phyloP scores from a whole-genome alignment of 495 filamentous ascomycete genomes.

The Podospora didyma region DNA sequence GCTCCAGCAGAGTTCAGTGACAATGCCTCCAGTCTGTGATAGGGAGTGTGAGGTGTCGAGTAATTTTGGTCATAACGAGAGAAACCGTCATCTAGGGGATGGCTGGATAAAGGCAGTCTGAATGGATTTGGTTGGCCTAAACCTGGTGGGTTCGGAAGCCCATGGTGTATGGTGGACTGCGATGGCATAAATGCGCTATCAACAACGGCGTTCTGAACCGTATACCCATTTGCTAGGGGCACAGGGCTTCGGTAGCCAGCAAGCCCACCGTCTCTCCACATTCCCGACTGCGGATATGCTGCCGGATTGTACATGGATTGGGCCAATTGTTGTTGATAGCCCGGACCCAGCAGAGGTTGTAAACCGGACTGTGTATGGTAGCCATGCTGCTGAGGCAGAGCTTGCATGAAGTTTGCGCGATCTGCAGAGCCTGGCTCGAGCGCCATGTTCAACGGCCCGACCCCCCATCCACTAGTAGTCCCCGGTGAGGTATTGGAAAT shows the following conservation, averaged over 20 bases:
- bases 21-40: slow-evolving; percentile 17
- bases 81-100: slow-evolving; percentile 31
- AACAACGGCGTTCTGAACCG: slow-evolving; percentile 26
- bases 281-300: slow-evolving; percentile 63
- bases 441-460: slow-evolving; percentile 4
- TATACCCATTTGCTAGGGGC: slow-evolving; percentile 28
- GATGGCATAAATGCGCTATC: slow-evolving; percentile 31
- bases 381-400: slow-evolving; percentile 29
- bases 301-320: slow-evolving; percentile 72
- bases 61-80: slow-evolving; percentile 18
- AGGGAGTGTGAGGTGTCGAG: slow-evolving; percentile 13
- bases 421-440: slow-evolving; percentile 15
- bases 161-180: slow-evolving; percentile 21
- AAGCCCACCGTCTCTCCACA: slow-evolving; percentile 74
- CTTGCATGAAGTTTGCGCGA: slow-evolving; percentile 19
- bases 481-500: slow-evolving; percentile 6
- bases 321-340: slow-evolving; percentile 64
- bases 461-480: slow-evolving; percentile 20
- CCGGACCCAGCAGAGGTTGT: slow-evolving; percentile 66
- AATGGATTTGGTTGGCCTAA: slow-evolving; percentile 26
- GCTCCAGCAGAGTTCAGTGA: slow-evolving; percentile 13
- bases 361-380: slow-evolving; percentile 48
- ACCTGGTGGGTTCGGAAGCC: slow-evolving; percentile 18
- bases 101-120: slow-evolving; percentile 21
- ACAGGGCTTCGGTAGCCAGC: slow-evolving; percentile 28